A percentile compares a stretch with the other conserved stretches of the same genome.
Conservation (phyloP, 2,329 filamentous ascomycete species). For the Fusarium lyarnte region DNA sequence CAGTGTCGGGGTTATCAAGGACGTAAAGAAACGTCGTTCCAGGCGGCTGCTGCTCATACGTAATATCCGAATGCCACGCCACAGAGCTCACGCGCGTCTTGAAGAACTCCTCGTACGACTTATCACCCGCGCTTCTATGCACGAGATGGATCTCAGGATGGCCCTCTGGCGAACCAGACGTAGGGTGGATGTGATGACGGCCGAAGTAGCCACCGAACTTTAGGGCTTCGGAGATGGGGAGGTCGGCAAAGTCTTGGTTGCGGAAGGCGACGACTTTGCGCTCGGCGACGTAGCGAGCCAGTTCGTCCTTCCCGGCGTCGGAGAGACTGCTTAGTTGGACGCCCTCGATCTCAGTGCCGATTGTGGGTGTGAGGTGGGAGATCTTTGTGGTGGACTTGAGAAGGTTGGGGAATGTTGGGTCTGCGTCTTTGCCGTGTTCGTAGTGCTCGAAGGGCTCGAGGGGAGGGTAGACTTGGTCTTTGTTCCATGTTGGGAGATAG, state of each 20-base stretch:
- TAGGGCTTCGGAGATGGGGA: conserved; percentile 75
- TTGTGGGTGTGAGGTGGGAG: conserved; percentile 74
- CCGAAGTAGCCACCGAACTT: conserved; percentile 80
- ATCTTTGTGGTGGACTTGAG: conserved; percentile 63
- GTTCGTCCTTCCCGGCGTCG: conserved; percentile 76
- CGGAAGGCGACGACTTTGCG: conserved; percentile 84
- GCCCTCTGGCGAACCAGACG: conserved; percentile 77
- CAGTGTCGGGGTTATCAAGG: conserved; percentile 81
- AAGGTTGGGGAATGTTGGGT: conserved; percentile 74
- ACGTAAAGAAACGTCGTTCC: conserved; percentile 91
- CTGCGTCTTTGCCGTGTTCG: conserved; percentile 80
- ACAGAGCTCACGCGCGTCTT: conserved; percentile 77
- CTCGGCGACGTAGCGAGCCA: conserved; percentile 78
- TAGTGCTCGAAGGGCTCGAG: conserved; percentile 76
- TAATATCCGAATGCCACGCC: conserved; percentile 90
- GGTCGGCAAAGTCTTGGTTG: conserved; percentile 75
- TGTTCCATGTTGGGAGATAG: conserved; percentile 78
- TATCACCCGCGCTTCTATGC: conserved; percentile 69
- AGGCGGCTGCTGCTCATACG: conserved; percentile 87
- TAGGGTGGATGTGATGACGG: conserved; percentile 83
- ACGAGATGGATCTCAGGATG: conserved; percentile 82
- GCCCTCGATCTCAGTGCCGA: conserved; percentile 76
- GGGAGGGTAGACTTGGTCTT: conserved; percentile 70
- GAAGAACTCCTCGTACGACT: conserved; percentile 68
- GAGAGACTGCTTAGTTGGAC: conserved; percentile 76